phyloP scores from a whole-genome alignment of 2,329 filamentous ascomycete genomes.

The Pleochaeta shiraiana region DNA sequence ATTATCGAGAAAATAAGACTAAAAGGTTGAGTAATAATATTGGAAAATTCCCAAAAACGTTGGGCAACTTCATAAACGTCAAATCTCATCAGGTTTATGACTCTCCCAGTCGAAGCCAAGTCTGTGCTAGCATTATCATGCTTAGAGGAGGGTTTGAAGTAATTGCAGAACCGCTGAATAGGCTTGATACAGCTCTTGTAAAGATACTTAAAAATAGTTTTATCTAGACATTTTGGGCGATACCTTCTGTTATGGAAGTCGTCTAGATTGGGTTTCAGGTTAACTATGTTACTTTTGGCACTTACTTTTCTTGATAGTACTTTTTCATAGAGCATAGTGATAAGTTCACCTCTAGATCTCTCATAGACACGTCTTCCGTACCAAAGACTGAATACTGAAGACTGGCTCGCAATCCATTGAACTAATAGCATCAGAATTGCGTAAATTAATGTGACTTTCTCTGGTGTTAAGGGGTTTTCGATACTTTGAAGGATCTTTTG shows the following conservation, averaged over 20 bases:
- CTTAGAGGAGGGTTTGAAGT: conserved; percentile 4
- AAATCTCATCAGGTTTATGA: conserved; percentile 60
- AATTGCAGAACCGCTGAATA: neutral
- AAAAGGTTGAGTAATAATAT: conserved; percentile 53
- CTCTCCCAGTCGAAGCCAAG: conserved; percentile 70
- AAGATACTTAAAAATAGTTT: neutral
- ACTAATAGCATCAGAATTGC: conserved; percentile 37
- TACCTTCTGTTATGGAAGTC: neutral
- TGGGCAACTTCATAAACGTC: conserved; percentile 70
- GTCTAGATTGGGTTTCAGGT: conserved; percentile 7
- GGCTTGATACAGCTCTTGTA: neutral
- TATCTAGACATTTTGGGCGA: neutral
- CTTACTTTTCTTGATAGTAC: conserved; percentile 17
- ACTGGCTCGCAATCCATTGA: conserved; percentile 40
- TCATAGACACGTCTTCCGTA: conserved; percentile 71
- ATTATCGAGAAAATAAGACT: conserved; percentile 52
- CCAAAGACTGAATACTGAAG: conserved; percentile 51
- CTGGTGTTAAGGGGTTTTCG: conserved; percentile 27
- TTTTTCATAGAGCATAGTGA: conserved; percentile 69
- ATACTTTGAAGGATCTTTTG: conserved; percentile 49
- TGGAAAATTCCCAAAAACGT: conserved; percentile 65
- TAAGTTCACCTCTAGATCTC: conserved; percentile 62
- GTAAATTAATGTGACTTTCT: conserved; percentile 39
- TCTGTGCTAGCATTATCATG: conserved; percentile 21
- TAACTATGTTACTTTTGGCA: conserved; percentile 13